phyloP scores from a whole-genome alignment of 139 green algal genomes.

The Pseudopediastrum boryanum region DNA sequence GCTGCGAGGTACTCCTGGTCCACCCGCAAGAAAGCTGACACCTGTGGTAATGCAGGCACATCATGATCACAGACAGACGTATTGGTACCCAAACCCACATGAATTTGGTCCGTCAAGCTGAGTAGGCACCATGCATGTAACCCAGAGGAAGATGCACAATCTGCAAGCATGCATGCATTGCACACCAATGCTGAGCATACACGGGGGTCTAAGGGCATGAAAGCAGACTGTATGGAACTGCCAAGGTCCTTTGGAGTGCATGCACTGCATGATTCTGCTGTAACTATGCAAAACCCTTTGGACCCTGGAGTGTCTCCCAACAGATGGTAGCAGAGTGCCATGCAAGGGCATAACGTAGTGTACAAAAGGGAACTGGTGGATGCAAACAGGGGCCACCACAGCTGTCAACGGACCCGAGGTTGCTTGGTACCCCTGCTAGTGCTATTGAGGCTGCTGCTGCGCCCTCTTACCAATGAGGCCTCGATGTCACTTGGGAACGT shows the following conservation, averaged over 20 bases:
- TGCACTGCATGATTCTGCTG: no score
- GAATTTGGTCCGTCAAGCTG: background rate
- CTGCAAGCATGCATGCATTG: background rate
- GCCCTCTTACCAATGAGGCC: conserved; percentile 14
- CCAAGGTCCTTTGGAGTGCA: no score
- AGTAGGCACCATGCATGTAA: background rate
- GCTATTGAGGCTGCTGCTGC: background rate
- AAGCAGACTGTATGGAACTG: no score
- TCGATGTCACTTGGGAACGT: conserved; percentile 8
- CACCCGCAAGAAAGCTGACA: conserved; percentile 14
- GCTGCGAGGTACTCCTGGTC: conserved; percentile 19
- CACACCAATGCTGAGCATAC: background rate
- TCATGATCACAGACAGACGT: background rate
- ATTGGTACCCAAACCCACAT: background rate
- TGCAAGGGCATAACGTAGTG: background rate
- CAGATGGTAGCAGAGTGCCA: background rate
- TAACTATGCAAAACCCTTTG: no score
- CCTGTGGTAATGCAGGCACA: conserved; percentile 5
- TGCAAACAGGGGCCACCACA: background rate
- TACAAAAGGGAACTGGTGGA: background rate
- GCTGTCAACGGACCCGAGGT: no score
- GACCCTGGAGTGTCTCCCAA: no score
- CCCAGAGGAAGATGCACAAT: background rate
- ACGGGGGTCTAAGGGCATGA: no score
- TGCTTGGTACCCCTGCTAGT: background rate